phyloP scores from a whole-genome alignment of 495 filamentous ascomycete genomes.

The Podospora sp. region DNA sequence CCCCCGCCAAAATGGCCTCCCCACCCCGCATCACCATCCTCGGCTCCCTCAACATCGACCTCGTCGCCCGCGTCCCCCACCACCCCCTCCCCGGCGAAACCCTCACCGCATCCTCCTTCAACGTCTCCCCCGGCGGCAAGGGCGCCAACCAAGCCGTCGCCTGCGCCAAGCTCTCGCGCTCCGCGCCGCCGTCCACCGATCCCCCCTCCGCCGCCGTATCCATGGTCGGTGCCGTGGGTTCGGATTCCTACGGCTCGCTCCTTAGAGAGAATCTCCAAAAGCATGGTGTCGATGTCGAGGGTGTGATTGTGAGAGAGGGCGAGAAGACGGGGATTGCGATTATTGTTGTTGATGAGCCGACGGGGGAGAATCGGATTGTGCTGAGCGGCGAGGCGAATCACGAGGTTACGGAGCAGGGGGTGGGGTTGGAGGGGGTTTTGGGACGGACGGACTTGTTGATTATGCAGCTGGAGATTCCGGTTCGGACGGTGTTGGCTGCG shows the following conservation, averaged over 20 bases:
- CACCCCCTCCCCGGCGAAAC: constrained; percentile 86
- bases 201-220: constrained; percentile 59
- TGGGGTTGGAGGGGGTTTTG: neutral
- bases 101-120: constrained; percentile 75
- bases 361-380: constrained; percentile 86
- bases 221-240: constrained; percentile 85
- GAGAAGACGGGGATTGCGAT: constrained; percentile 77
- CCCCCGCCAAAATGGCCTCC: constrained; percentile 25
- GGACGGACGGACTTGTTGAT: constrained; percentile 66
- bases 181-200: constrained; percentile 33
- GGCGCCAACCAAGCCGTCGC: constrained; percentile 96
- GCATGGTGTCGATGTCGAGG: constrained; percentile 65
- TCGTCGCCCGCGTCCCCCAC: constrained; percentile 82
- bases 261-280: constrained; percentile 54
- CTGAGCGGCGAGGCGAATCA: constrained; percentile 81
- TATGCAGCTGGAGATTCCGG: constrained; percentile 86
- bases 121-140: constrained; percentile 84
- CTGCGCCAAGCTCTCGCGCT: constrained; percentile 54
- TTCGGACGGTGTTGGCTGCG: constrained; percentile 68
- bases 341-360: constrained; percentile 76
- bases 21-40: constrained; percentile 67
- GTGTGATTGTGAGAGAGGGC: constrained; percentile 51
- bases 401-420: constrained; percentile 26
- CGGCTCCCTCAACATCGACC: constrained; percentile 92
- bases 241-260: constrained; percentile 61